phyloP scores from a whole-genome alignment of 768 basidiomycete genomes.

The Termitomyces titanicus region DNA sequence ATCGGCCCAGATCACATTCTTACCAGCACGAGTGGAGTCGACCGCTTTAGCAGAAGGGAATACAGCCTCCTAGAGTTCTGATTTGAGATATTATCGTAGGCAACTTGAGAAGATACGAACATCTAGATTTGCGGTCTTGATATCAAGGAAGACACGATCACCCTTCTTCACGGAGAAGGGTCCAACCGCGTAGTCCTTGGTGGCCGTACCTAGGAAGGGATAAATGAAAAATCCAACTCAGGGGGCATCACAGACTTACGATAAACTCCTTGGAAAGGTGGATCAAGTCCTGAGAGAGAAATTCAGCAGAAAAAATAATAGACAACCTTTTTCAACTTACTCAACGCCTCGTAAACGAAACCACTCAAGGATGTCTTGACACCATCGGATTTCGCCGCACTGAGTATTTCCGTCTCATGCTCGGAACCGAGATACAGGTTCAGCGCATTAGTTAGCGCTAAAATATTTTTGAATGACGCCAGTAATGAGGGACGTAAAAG shows the following conservation, averaged over 20 bases:
- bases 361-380: constrained; percentile 41
- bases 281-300: constrained; percentile 55
- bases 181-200: constrained; percentile 41
- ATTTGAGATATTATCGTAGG: background rate
- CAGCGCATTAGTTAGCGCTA: constrained; percentile 63
- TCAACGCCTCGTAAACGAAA: constrained; percentile 64
- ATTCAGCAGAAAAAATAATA: background rate
- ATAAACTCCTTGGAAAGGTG: constrained; percentile 67
- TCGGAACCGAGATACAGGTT: constrained; percentile 61
- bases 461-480: background rate
- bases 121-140: constrained; percentile 51
- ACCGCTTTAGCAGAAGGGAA: constrained; percentile 48
- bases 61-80: constrained; percentile 35
- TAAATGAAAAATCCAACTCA: background rate
- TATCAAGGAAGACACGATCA: constrained; percentile 60
- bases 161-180: constrained; percentile 39
- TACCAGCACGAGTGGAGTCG: constrained; percentile 41
- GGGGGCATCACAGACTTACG: constrained; percentile 34
- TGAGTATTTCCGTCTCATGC: constrained; percentile 33
- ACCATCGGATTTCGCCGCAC: constrained; percentile 28
- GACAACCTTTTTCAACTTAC: constrained; percentile 35
- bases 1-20: constrained; percentile 45
- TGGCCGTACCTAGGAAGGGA: constrained; percentile 37
- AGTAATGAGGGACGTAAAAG: background rate
- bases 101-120: constrained; percentile 35